phyloP scores from a whole-genome alignment of 768 basidiomycete genomes.

The Tulasnella sp. region DNA sequence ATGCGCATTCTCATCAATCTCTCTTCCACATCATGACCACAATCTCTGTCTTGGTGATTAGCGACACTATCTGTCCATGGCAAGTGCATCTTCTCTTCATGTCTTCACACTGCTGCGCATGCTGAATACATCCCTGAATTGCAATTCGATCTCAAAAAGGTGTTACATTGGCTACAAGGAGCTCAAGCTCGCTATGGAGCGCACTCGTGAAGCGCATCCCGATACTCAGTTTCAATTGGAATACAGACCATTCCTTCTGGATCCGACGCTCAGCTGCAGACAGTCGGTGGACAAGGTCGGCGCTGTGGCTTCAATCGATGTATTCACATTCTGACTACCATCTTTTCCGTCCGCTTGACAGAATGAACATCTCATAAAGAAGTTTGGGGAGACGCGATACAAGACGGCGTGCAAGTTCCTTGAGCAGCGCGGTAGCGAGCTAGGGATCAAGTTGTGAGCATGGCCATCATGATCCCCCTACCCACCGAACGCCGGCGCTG shows the following conservation, averaged over 20 bases:
- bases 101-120: too few species aligned
- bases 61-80: conserved; percentile 15
- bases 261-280: conserved; percentile 29
- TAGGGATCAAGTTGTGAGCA: conserved; percentile 48
- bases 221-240: conserved; percentile 32
- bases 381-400: conserved; percentile 44
- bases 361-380: conserved; percentile 21
- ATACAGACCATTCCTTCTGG: conserved; percentile 38
- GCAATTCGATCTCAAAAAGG: conserved; percentile 12
- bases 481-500: background rate
- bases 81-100: too few species aligned
- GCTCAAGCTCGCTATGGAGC: conserved; percentile 29
- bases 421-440: conserved; percentile 42
- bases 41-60: too few species aligned
- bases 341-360: background rate
- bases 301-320: background rate
- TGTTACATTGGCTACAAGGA: conserved; percentile 35
- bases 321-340: background rate
- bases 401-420: conserved; percentile 34
- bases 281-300: conserved; percentile 20
- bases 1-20: too few species aligned
- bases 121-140: too few species aligned
- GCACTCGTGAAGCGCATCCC: conserved; percentile 19
- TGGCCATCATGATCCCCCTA: background rate
- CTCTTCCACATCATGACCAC: too few species aligned